phyloP scores from a whole-genome alignment of 1,284 basidiomycete genomes.

The Coniophora puteana region DNA sequence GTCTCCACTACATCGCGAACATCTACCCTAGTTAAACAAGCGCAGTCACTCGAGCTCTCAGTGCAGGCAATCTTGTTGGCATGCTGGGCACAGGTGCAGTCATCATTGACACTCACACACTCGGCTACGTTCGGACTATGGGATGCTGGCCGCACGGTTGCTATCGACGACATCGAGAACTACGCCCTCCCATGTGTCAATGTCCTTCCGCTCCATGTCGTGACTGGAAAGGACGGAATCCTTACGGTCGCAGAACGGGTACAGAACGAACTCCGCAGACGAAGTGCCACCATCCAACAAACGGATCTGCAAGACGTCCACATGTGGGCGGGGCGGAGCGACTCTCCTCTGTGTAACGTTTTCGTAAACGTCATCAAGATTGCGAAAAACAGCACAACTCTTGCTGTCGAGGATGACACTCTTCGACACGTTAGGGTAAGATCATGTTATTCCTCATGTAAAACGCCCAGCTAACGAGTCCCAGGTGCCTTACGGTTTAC shows the following conservation, averaged over 20 bases:
- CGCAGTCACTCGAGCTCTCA: conserved; percentile 30
- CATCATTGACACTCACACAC: conserved; percentile 25
- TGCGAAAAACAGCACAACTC: conserved; percentile 15
- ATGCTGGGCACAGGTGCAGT: conserved; percentile 42
- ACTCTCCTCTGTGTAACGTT: conserved; percentile 38
- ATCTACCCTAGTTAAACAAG: conserved; percentile 23
- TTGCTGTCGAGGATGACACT: conserved; percentile 8
- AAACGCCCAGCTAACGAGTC: too few species aligned
- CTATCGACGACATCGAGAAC: conserved; percentile 29
- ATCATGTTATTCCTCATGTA: conserved; percentile 2
- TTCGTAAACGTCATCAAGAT: conserved; percentile 44
- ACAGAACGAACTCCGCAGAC: conserved; percentile 33
- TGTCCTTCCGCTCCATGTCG: conserved; percentile 39
- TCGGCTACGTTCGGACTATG: conserved; percentile 41
- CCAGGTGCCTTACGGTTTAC: conserved; percentile 33
- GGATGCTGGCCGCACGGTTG: conserved; percentile 41
- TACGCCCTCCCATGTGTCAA: conserved; percentile 46
- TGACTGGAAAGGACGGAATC: conserved; percentile 14
- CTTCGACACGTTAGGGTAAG: background rate
- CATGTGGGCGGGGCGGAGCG: conserved; percentile 29
- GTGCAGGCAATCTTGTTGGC: conserved; percentile 40
- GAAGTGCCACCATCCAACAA: conserved; percentile 40
- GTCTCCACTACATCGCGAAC: conserved; percentile 17
- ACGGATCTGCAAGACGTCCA: conserved; percentile 35
- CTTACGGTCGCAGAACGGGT: conserved; percentile 29